Evolutionary conservation across 768 basidiomycete genomes (phyloP).

Genomic region (Phlebiopsis gigantea): DNA sequence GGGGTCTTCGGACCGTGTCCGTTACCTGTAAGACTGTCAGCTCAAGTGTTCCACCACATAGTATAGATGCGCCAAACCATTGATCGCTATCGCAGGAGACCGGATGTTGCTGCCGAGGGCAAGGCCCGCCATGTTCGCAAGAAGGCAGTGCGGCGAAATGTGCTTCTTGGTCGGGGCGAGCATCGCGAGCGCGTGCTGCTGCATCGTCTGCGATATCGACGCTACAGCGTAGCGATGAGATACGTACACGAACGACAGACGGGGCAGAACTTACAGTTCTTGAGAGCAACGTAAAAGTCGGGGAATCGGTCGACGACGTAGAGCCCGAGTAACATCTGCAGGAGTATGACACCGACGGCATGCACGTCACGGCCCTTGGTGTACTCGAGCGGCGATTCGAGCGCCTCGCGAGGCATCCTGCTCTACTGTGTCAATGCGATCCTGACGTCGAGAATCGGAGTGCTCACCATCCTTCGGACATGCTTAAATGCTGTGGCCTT

Average conservation of each 20-base stretch:
- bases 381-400: slow-evolving; percentile 76
- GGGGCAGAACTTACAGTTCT: slow-evolving; percentile 39
- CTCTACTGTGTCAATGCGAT: not conserved
- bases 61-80: slow-evolving; percentile 15
- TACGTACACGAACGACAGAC: not conserved
- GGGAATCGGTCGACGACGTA: slow-evolving; percentile 51
- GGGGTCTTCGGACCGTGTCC: slow-evolving; percentile 44
- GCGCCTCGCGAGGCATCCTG: slow-evolving; percentile 75
- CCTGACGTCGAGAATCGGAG: slow-evolving; percentile 20
- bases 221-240: slow-evolving; percentile 32
- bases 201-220: slow-evolving; percentile 45
- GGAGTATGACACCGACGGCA: slow-evolving; percentile 67
- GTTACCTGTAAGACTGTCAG: not conserved
- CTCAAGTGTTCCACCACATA: not conserved
- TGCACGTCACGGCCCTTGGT: slow-evolving; percentile 80
- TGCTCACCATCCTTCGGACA: slow-evolving; percentile 46
- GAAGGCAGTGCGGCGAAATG: slow-evolving; percentile 50
- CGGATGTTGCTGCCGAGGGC: slow-evolving; percentile 10
- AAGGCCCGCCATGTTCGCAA: slow-evolving; percentile 49
- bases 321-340: slow-evolving; percentile 84
- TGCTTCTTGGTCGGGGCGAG: slow-evolving; percentile 52
- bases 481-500: slow-evolving; percentile 20
- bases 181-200: slow-evolving; percentile 54
- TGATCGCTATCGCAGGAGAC: slow-evolving; percentile 23
- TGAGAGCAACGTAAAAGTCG: slow-evolving; percentile 53